phyloP scores from a whole-genome alignment of 2,329 filamentous ascomycete genomes.

The Hypomyces rosellus region DNA sequence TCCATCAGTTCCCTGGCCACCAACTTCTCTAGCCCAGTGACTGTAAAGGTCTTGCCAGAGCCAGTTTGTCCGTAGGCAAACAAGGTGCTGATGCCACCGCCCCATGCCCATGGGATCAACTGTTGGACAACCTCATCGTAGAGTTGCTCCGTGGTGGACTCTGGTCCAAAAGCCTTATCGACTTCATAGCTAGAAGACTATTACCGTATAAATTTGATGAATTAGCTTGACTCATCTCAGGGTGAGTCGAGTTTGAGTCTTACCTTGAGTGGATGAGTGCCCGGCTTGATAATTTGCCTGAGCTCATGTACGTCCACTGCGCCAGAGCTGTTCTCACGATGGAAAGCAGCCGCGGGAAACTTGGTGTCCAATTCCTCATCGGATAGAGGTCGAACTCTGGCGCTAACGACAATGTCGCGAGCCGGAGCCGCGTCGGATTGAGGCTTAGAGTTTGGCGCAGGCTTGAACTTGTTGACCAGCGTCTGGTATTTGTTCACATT shows the following conservation, averaged over 20 bases:
- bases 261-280: slow-evolving; percentile 25
- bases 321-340: slow-evolving; percentile 16
- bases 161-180: slow-evolving; percentile 30
- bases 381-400: slow-evolving; percentile 31
- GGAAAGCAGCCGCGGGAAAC: slow-evolving; percentile 23
- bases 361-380: slow-evolving; percentile 26
- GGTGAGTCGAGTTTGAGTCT: background rate
- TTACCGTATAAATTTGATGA: background rate
- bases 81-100: slow-evolving; percentile 42
- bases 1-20: slow-evolving; percentile 31
- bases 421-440: slow-evolving; percentile 8
- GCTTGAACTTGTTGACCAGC: slow-evolving; percentile 24
- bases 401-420: slow-evolving; percentile 29
- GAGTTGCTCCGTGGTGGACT: slow-evolving; percentile 31
- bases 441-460: slow-evolving; percentile 9
- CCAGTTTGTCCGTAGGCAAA: slow-evolving; percentile 45
- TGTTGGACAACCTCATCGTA: slow-evolving; percentile 35
- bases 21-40: slow-evolving; percentile 35
- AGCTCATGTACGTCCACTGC: slow-evolving; percentile 33
- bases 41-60: slow-evolving; percentile 42
- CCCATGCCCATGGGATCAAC: slow-evolving; percentile 39
- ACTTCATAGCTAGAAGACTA: slow-evolving; percentile 30
- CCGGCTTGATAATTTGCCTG: slow-evolving; percentile 23
- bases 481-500: slow-evolving; percentile 23
- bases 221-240: background rate